Evolutionary conservation across 176 grass and related monocot genomes (phyloP).

Genomic region (Cocos nucifera): DNA sequence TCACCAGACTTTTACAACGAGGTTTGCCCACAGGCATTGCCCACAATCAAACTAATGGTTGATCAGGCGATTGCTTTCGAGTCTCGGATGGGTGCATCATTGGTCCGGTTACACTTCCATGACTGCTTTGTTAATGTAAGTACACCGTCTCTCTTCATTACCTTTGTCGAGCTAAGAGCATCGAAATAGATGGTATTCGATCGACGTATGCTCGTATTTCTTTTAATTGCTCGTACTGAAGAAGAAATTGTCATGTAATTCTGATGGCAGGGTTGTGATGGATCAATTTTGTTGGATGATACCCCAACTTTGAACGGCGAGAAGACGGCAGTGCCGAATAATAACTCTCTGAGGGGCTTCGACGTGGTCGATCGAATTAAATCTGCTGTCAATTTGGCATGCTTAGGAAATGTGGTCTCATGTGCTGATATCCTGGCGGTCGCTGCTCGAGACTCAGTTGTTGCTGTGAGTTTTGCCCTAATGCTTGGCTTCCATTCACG

Average conservation of each 20-base stretch:
- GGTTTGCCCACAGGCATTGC: conserved; percentile 48
- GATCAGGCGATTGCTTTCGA: conserved; percentile 40
- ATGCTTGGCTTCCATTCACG: no score
- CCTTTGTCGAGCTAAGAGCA: no score
- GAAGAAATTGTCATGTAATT: not conserved
- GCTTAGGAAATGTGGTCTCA: conserved; percentile 62
- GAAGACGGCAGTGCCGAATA: conserved; percentile 63
- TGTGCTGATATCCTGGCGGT: conserved; percentile 69
- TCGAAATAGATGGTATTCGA: no score
- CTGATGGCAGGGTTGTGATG: conserved; percentile 55
- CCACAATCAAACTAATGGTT: conserved; percentile 49
- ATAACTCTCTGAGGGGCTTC: conserved; percentile 57
- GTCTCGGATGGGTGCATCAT: conserved; percentile 54
- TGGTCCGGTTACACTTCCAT: conserved; percentile 75
- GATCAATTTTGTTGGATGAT: conserved; percentile 68
- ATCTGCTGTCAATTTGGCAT: conserved; percentile 34
- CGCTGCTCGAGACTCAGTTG: conserved; percentile 65
- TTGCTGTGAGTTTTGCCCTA: conserved; percentile 34
- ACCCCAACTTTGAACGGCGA: conserved; percentile 46
- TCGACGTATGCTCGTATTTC: not conserved
- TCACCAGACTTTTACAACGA: conserved; percentile 47
- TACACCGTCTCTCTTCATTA: not conserved
- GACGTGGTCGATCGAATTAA: conserved; percentile 62
- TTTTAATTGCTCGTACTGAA: not conserved
- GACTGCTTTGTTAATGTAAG: conserved; percentile 77